Base-by-base conservation (phyloP, 2,329 filamentous ascomycete species). In the Fusarium keratoplasticum region DNA sequence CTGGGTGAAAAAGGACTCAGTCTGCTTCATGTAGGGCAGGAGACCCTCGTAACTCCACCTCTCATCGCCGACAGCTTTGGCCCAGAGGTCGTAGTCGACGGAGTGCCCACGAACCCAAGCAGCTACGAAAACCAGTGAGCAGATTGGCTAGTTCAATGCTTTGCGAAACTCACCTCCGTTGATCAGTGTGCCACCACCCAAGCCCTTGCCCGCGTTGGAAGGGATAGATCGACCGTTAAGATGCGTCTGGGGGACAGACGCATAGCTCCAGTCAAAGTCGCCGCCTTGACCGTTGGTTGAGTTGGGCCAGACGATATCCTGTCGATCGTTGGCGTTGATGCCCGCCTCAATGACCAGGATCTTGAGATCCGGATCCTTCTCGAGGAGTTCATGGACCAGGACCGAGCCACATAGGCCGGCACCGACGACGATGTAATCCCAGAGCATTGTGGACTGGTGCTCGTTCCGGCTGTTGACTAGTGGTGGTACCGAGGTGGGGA, bases 281-380 rank as follows among this genome's bases (percentile, higher is more conserved):
- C 77, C 77, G 57, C 77, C 74, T 6, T 80, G 67, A 4, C 80
- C 71, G 52, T 79, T 78, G 36, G 78, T 78, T 4, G 77, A 78
- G 52, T 79, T 75, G 8, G 77, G 72, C 57, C 73, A 77, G 8
- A 80, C 67, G 10, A 81, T 73, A 20, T 78, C 77, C n/a, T 73
- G 67, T 7, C 76, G 72, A 25, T 74, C 70, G 33, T 74, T 78
- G 5, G 77, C 77, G 60, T 83, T 80, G 16, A 73, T 71, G 2
- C 83, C 83, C 9, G 81, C 83, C 73, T 85, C 83, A 29, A 84
- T 73, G 7, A 85, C 73, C 29, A 84, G 75, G 20, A 84, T 83
- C 11, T 80, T 81, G 61, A 75, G 73, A 5, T 70, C n/a, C 3
- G 73, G 63, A n/a, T 81, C 68, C 0, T 64, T 54, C 14, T 74